A percentile compares a stretch with the other conserved stretches of the same genome.
phyloP scores from a whole-genome alignment of 176 grass and related monocot genomes.

The Avena sativa region DNA sequence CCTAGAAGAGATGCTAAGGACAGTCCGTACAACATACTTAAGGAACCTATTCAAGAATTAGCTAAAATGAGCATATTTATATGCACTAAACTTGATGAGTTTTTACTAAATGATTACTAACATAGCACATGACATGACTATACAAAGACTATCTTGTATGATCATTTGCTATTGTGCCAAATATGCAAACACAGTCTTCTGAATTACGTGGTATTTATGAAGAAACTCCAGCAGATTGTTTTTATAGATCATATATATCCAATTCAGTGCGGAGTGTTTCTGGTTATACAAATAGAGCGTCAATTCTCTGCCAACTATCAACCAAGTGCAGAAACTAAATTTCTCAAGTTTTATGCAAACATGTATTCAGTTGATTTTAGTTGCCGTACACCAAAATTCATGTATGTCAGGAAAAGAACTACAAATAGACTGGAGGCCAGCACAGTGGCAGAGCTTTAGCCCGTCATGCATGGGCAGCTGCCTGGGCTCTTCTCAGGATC shows the following conservation, averaged over 20 bases:
- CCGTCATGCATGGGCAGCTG: no score
- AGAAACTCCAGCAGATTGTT: not conserved
- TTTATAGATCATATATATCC: not conserved
- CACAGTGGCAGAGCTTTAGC: no score
- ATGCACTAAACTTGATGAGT: conserved; percentile 4
- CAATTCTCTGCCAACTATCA: conserved; percentile 13
- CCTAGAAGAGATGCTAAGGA: conserved; percentile 10
- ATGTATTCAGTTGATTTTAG: conserved; percentile 16
- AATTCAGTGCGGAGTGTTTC: not conserved
- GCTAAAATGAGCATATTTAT: conserved; percentile 29
- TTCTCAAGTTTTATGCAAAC: not conserved
- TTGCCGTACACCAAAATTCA: not conserved
- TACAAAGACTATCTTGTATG: conserved; percentile 2
- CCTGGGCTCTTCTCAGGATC: no score
- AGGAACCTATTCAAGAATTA: not conserved
- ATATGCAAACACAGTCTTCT: not conserved
- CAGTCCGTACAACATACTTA: conserved; percentile 16
- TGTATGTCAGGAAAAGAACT: not conserved
- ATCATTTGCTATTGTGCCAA: conserved; percentile 21
- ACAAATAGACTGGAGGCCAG: not conserved
- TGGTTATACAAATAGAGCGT: not conserved
- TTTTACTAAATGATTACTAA: not conserved
- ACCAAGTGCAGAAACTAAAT: conserved; percentile 16
- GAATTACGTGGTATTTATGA: conserved; percentile 1
- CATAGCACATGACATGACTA: not conserved